These are phyloP conservation scores for Candida maltosa DNA, from an alignment of 805 yeast species.

Conservation along the genomic window DNA sequence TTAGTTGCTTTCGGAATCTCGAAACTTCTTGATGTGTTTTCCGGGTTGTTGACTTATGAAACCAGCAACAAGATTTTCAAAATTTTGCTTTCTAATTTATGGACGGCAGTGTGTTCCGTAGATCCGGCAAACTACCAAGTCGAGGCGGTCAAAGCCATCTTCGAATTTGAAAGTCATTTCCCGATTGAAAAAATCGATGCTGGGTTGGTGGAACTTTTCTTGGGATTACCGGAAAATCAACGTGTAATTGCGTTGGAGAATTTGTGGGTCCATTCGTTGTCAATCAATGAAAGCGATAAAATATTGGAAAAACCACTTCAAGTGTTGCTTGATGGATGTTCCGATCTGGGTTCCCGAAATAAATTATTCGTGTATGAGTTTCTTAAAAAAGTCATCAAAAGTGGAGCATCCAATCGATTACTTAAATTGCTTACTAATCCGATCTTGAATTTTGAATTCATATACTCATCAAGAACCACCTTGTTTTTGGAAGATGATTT, in stretches of 20 bases:
- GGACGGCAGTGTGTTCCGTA: conserved; percentile 50
- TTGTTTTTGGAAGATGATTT: conserved; percentile 54
- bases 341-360: conserved; percentile 11
- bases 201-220: conserved; percentile 56
- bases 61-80: conserved; percentile 40
- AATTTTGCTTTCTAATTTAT: conserved; percentile 43
- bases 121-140: conserved; percentile 58
- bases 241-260: conserved; percentile 56
- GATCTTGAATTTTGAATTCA: conserved; percentile 38
- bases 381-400: conserved; percentile 15
- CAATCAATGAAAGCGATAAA: conserved; percentile 45
- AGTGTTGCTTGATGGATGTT: conserved; percentile 57
- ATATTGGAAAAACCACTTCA: conserved; percentile 63
- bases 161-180: conserved; percentile 54
- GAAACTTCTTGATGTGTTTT: conserved; percentile 35
- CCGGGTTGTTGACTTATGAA: conserved; percentile 21
- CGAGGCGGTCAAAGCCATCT: conserved; percentile 64
- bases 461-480: conserved; percentile 21
- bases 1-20: conserved; percentile 42
- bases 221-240: conserved; percentile 28
- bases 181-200: conserved; percentile 66
- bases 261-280: conserved; percentile 69
- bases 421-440: conserved; percentile 59
- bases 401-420: conserved; percentile 59
- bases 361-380: conserved; percentile 12